A percentile compares a stretch with the other conserved stretches of the same genome.
Conservation (phyloP, 345 rosid species). For the Adansonia digitata region DNA sequence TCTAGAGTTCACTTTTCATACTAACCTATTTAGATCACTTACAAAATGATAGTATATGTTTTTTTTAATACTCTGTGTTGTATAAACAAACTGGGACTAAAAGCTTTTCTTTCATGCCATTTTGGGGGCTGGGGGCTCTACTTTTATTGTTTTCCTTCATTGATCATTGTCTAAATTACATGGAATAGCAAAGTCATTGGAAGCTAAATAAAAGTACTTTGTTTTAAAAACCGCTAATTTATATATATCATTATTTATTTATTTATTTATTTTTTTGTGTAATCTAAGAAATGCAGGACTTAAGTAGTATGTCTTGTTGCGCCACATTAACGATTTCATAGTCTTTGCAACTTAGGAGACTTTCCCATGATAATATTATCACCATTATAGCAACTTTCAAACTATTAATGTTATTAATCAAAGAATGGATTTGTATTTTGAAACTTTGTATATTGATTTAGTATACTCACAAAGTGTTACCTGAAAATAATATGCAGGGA, state of each 20-base stretch:
- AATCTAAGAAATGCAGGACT: background rate
- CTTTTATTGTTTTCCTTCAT: background rate
- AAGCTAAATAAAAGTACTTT: background rate
- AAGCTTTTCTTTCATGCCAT: background rate
- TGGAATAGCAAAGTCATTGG: background rate
- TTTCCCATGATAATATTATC: background rate
- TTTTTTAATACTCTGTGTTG: background rate
- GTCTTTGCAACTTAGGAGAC: background rate
- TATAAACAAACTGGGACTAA: background rate
- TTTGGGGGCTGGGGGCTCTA: background rate
- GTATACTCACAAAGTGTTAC: background rate
- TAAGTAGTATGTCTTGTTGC: background rate
- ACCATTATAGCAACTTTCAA: background rate
- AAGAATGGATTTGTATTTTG: background rate
- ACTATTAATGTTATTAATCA: background rate
- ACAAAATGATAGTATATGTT: background rate
- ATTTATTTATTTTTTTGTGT: background rate
- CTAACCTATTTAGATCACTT: background rate
- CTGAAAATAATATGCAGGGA: conserved; percentile 43
- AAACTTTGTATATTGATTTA: background rate
- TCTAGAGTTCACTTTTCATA: background rate
- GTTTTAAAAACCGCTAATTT: background rate
- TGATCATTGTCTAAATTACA: background rate
- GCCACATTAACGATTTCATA: background rate
- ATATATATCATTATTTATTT: no score